Evolutionary conservation across 257 asterid species (phyloP).

Genomic region (Fraxinus cuspidata): DNA sequence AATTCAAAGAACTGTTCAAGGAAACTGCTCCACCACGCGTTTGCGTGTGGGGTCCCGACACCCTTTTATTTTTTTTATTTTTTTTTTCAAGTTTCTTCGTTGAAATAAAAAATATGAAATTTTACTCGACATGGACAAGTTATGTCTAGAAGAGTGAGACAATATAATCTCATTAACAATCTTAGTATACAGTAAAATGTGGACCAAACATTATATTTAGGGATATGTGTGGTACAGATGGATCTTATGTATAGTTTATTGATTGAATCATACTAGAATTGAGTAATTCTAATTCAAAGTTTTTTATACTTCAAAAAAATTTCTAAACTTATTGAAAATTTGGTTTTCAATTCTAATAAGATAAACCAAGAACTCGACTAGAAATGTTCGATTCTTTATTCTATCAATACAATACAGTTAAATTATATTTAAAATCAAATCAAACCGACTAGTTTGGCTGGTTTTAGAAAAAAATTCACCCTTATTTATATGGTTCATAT

Average conservation of each 20-base stretch:
- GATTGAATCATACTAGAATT: background rate
- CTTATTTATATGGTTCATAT: too few relatives aligned
- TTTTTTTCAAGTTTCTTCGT: background rate
- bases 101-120: background rate
- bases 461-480: background rate
- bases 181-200: background rate
- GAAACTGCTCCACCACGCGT: slow-evolving; percentile 59
- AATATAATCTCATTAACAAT: background rate
- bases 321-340: background rate
- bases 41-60: slow-evolving; percentile 43
- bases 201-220: background rate
- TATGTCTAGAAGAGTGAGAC: background rate
- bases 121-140: background rate
- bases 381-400: too few relatives aligned
- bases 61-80: background rate
- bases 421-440: background rate
- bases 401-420: too few relatives aligned
- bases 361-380: background rate
- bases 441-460: background rate
- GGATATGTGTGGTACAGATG: background rate
- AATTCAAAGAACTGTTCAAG: slow-evolving; percentile 25
- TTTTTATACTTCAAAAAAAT: background rate
- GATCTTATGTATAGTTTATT: background rate
- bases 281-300: background rate
- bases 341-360: background rate